Evolutionary conservation across 2,329 filamentous ascomycete genomes (phyloP).

Genomic region (Lachnellula suecica): DNA sequence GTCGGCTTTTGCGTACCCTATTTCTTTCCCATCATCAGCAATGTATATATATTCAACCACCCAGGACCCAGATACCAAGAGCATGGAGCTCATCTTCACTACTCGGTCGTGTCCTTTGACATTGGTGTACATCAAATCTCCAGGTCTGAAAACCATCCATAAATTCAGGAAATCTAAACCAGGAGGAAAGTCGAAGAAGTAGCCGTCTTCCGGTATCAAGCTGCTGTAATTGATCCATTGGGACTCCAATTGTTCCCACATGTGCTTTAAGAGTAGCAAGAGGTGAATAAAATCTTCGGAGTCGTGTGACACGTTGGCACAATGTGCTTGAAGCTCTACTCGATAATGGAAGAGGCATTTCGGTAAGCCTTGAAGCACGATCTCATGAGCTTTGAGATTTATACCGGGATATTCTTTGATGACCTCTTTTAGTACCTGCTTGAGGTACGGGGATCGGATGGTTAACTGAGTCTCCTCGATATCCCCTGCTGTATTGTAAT

Average conservation of each 20-base stretch:
- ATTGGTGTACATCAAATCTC: constrained; percentile 4
- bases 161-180: constrained; percentile 2
- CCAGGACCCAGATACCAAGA: not conserved
- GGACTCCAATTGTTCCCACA: not conserved
- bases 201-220: not conserved
- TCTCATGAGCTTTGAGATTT: not conserved
- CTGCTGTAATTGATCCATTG: not conserved
- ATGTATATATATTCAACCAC: too few relatives aligned
- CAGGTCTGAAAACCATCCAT: constrained; percentile 6
- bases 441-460: constrained; percentile 3
- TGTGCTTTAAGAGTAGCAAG: not conserved
- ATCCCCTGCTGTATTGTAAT: not conserved
- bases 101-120: not conserved
- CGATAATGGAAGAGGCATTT: constrained; percentile 10
- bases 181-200: too few relatives aligned
- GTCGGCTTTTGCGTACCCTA: too few relatives aligned
- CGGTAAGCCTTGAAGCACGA: not conserved
- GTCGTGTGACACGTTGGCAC: not conserved
- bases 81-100: not conserved
- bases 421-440: not conserved
- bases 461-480: not conserved
- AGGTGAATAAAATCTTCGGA: constrained; percentile 3
- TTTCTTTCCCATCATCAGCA: too few relatives aligned
- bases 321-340: not conserved
- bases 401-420: constrained; percentile 3